Percentiles rank a stretch among this genome's conserved stretches.
Conservation (phyloP, 768 basidiomycete genomes). For the Termitomyces sp. region DNA sequence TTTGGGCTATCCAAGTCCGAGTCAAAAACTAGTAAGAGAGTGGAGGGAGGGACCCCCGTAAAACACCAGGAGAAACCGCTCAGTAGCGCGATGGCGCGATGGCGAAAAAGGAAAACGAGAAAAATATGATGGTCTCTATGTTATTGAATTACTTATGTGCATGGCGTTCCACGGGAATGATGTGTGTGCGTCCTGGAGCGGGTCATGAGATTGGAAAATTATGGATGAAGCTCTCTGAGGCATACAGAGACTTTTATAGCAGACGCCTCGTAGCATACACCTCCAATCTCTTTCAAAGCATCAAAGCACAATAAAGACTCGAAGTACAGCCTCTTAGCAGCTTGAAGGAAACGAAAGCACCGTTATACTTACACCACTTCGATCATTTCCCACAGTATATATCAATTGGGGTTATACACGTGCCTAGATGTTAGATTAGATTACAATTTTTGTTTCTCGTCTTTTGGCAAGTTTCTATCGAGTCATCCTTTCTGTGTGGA, state of each 20-base stretch:
- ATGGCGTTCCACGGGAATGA: not conserved
- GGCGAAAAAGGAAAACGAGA: not conserved
- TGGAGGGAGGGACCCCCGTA: not conserved
- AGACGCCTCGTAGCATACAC: not conserved
- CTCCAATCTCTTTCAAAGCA: not conserved
- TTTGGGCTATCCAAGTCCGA: not conserved
- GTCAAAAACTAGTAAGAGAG: not conserved
- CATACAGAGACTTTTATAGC: not conserved
- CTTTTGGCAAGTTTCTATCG: too few species aligned
- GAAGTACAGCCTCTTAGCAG: too few species aligned
- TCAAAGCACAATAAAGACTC: too few species aligned
- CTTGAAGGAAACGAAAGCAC: not conserved
- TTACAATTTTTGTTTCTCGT: constrained; percentile 9
- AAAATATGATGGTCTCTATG: too few species aligned
- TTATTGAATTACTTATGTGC: too few species aligned
- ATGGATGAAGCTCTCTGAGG: too few species aligned
- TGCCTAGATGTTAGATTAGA: constrained; percentile 12
- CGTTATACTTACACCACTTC: too few species aligned
- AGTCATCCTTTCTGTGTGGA: not conserved
- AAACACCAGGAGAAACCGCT: not conserved
- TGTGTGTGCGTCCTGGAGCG: not conserved
- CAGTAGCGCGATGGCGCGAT: not conserved
- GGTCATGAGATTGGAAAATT: not conserved
- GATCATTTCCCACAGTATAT: not conserved
- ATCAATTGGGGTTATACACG: not conserved